Evolutionary conservation across 2,329 filamentous ascomycete species (phyloP).

Genomic region (Ceratocystis harringtonii): DNA sequence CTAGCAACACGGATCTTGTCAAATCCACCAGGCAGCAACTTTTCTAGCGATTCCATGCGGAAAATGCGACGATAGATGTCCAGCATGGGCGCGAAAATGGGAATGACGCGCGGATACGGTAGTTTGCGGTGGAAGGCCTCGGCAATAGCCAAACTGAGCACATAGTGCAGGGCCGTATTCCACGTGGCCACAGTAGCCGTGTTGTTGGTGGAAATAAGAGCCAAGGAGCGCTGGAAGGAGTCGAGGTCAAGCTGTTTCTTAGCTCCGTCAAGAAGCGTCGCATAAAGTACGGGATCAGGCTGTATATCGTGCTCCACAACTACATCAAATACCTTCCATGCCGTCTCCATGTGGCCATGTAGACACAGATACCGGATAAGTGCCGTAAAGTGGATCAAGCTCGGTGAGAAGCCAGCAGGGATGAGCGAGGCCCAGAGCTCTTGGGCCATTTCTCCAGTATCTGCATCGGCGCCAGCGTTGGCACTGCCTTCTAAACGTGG

Average conservation of each 20-base stretch:
- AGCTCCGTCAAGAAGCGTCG: constrained; percentile 55
- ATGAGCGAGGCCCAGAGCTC: constrained; percentile 25
- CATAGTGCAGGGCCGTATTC: constrained; percentile 33
- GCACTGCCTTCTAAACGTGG: background rate
- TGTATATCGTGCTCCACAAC: constrained; percentile 44
- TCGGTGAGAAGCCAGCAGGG: constrained; percentile 45
- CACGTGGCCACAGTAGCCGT: constrained; percentile 22
- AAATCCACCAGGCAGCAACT: constrained; percentile 21
- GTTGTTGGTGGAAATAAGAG: constrained; percentile 6
- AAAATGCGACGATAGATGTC: constrained; percentile 36
- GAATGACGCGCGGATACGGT: constrained; percentile 24
- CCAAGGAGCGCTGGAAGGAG: constrained; percentile 27
- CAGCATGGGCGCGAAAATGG: constrained; percentile 34
- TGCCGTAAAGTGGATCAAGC: constrained; percentile 48
- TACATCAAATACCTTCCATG: constrained; percentile 48
- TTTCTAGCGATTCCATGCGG: constrained; percentile 31
- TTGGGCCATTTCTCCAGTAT: constrained; percentile 25
- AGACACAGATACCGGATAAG: constrained; percentile 57
- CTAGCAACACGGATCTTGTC: constrained; percentile 16
- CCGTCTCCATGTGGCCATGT: constrained; percentile 45
- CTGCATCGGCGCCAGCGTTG: constrained; percentile 20
- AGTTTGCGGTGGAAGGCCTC: constrained; percentile 26
- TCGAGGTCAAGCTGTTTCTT: constrained; percentile 41
- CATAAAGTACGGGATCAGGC: constrained; percentile 52
- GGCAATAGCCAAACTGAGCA: constrained; percentile 31